Conservation (phyloP, 2,329 filamentous ascomycete species). For the Arthrobotrys iridis region DNA sequence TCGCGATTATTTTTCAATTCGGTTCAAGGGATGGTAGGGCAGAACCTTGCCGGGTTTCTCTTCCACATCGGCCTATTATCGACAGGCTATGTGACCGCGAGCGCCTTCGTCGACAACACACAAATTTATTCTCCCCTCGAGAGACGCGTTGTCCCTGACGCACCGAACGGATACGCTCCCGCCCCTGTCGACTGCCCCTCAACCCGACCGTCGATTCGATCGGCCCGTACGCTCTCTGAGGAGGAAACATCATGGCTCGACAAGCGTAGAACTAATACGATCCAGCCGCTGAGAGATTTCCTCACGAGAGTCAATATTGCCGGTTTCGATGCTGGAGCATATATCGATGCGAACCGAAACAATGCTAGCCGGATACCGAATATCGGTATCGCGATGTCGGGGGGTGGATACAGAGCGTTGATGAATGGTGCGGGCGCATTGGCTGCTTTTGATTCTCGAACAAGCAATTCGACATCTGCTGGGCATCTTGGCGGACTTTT, state of each 20-base stretch:
- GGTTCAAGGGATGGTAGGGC: slow-evolving; percentile 20
- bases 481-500: slow-evolving; percentile 83
- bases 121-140: slow-evolving; percentile 9
- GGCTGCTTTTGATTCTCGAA: slow-evolving; percentile 82
- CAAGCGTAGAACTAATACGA: slow-evolving; percentile 75
- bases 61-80: slow-evolving; percentile 33
- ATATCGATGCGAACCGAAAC: slow-evolving; percentile 73
- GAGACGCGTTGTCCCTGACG: slow-evolving; percentile 41
- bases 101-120: background rate
- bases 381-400: slow-evolving; percentile 80
- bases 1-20: background rate
- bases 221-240: slow-evolving; percentile 56
- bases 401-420: slow-evolving; percentile 85
- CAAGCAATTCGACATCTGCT: slow-evolving; percentile 68
- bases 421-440: slow-evolving; percentile 83
- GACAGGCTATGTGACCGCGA: slow-evolving; percentile 6
- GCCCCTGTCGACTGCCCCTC: slow-evolving; percentile 46
- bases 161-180: slow-evolving; percentile 45
- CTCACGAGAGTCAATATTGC: slow-evolving; percentile 77
- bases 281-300: slow-evolving; percentile 77
- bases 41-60: slow-evolving; percentile 21
- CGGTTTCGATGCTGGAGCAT: slow-evolving; percentile 76
- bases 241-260: slow-evolving; percentile 79
- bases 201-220: slow-evolving; percentile 32
- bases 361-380: slow-evolving; percentile 69